Percentiles rank a stretch among this genome's conserved stretches.
Evolutionary conservation across 305 asterid species (phyloP).

Genomic region (Solanum hybrid): DNA sequence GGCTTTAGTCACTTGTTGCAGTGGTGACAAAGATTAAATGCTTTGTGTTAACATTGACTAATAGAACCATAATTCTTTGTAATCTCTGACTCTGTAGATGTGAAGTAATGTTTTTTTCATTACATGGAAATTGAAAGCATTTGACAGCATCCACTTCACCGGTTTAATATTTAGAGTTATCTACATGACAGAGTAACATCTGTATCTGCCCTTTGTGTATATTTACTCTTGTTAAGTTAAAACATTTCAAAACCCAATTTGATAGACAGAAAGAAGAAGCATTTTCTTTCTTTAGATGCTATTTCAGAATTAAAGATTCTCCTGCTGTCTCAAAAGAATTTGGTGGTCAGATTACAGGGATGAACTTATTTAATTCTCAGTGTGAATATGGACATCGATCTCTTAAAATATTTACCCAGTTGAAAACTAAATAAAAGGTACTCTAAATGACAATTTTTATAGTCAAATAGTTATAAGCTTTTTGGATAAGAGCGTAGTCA

Average conservation of each 20-base stretch:
- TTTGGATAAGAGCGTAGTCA: background rate
- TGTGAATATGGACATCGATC: background rate
- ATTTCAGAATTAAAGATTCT: background rate
- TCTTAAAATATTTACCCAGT: background rate
- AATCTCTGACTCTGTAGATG: background rate
- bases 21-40: background rate
- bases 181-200: background rate
- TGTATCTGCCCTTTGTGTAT: background rate
- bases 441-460: background rate
- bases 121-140: background rate
- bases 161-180: background rate
- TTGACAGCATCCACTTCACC: background rate
- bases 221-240: background rate
- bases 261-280: background rate
- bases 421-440: background rate
- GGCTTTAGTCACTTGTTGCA: background rate
- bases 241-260: background rate
- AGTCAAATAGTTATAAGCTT: background rate
- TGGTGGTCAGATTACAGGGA: background rate
- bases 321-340: background rate
- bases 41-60: background rate
- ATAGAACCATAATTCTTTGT: background rate
- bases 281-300: background rate
- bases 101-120: background rate
- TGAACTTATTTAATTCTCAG: background rate